These are phyloP conservation scores for Syzygium aromaticum DNA, from an alignment of 345 rosid species.

Conservation along the genomic window DNA sequence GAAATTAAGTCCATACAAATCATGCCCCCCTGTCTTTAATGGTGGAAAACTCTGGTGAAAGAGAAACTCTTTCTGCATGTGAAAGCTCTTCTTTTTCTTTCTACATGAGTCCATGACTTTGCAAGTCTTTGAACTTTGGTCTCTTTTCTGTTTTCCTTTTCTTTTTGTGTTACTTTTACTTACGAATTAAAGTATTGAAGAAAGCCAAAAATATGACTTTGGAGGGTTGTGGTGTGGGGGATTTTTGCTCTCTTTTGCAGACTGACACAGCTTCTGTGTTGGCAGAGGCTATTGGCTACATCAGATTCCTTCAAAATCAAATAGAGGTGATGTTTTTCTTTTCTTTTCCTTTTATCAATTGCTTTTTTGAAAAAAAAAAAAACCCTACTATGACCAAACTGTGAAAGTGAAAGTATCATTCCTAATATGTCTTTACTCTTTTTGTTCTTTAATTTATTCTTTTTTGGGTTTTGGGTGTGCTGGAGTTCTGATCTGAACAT, in stretches of 20 bases:
- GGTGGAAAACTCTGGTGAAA: not conserved
- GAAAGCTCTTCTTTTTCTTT: not conserved
- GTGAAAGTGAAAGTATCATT: not conserved
- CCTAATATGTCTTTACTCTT: not conserved
- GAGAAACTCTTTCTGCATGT: not conserved
- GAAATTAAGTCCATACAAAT: not conserved
- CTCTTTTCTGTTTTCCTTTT: not conserved
- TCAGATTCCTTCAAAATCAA: conserved; percentile 99
- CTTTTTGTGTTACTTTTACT: not conserved
- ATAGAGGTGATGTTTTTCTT: conserved; percentile 63
- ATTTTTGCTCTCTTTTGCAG: conserved; percentile 47
- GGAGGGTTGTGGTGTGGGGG: conserved; percentile 31
- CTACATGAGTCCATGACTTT: not conserved
- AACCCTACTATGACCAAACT: not conserved
- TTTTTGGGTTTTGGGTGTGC: not conserved
- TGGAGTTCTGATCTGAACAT: not conserved
- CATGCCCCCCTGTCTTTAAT: not conserved
- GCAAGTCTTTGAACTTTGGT: not conserved
- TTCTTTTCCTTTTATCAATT: not conserved
- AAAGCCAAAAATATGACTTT: conserved; percentile 18
- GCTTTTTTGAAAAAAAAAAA: not conserved
- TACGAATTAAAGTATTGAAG: not conserved
- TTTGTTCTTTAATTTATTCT: not conserved
- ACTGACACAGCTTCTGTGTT: conserved; percentile 99
- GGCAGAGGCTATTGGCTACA: conserved; percentile 98